phyloP scores from a whole-genome alignment of 257 asterid species.

The Ehretia macrophylla region DNA sequence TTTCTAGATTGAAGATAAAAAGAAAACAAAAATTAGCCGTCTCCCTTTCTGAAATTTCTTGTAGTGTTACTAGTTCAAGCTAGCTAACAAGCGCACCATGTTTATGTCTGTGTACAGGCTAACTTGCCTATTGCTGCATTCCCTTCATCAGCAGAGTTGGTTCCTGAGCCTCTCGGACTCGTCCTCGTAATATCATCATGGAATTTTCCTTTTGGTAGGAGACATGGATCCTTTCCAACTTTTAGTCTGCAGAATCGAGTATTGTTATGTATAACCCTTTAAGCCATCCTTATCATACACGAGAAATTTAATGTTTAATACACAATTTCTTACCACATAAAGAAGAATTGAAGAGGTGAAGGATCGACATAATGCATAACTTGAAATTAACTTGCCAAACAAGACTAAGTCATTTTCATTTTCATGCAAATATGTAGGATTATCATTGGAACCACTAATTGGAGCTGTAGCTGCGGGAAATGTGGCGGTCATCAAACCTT shows the following conservation, averaged over 20 bases:
- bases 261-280: not conserved
- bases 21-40: too few species aligned
- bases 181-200: conserved; percentile 75
- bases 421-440: conserved; percentile 28
- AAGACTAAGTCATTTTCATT: not conserved
- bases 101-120: conserved; percentile 35
- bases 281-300: too few species aligned
- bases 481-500: conserved; percentile 59
- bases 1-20: too few species aligned
- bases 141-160: conserved; percentile 56
- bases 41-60: too few species aligned
- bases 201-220: conserved; percentile 74
- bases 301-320: too few species aligned
- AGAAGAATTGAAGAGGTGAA: too few species aligned
- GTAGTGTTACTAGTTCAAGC: too few species aligned
- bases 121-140: conserved; percentile 68
- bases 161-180: conserved; percentile 89
- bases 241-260: not conserved
- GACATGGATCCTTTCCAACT: not conserved
- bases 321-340: too few species aligned
- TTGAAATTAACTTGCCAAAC: too few species aligned
- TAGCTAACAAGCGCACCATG: too few species aligned
- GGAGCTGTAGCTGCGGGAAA: conserved; percentile 94
- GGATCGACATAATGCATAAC: too few species aligned
- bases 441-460: conserved; percentile 65